Evolutionary conservation across 2,329 filamentous ascomycete species (phyloP).

Genomic region (Monosporascus sp.): DNA sequence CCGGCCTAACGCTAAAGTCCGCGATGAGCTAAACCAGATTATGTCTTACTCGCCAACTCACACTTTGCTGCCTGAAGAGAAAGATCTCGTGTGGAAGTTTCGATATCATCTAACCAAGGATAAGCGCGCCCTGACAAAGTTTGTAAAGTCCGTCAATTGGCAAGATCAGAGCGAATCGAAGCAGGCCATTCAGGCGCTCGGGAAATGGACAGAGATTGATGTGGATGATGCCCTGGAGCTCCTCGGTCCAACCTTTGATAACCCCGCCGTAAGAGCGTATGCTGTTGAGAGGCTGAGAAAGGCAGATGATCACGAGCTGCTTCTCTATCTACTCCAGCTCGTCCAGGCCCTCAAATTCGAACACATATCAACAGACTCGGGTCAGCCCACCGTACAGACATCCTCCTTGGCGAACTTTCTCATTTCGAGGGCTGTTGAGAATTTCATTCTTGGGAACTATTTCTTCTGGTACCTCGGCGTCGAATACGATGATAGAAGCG

Average conservation of each 20-base stretch:
- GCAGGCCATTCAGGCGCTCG: conserved; percentile 83
- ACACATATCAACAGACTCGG: conserved; percentile 59
- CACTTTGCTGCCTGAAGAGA: conserved; percentile 80
- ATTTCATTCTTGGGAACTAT: conserved; percentile 89
- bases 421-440: conserved; percentile 79
- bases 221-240: conserved; percentile 94
- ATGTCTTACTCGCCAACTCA: conserved; percentile 92
- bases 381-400: conserved; percentile 56
- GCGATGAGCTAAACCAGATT: conserved; percentile 87
- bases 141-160: conserved; percentile 98
- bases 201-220: conserved; percentile 94
- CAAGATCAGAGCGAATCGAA: conserved; percentile 76
- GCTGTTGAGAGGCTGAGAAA: conserved; percentile 89
- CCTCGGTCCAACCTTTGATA: conserved; percentile 87
- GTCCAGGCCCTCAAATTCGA: conserved; percentile 97
- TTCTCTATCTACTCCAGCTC: conserved; percentile 86
- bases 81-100: conserved; percentile 96
- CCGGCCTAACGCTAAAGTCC: conserved; percentile 91
- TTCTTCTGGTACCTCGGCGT: conserved; percentile 99
- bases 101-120: conserved; percentile 89
- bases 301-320: conserved; percentile 84
- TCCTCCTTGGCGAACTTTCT: conserved; percentile 87
- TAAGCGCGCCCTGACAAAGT: conserved; percentile 89
- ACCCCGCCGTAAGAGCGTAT: conserved; percentile 81
- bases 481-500: conserved; percentile 81